These are phyloP conservation scores for Cupressus sempervirens DNA, from an alignment of 75 land plant species.

Conservation along the genomic window DNA sequence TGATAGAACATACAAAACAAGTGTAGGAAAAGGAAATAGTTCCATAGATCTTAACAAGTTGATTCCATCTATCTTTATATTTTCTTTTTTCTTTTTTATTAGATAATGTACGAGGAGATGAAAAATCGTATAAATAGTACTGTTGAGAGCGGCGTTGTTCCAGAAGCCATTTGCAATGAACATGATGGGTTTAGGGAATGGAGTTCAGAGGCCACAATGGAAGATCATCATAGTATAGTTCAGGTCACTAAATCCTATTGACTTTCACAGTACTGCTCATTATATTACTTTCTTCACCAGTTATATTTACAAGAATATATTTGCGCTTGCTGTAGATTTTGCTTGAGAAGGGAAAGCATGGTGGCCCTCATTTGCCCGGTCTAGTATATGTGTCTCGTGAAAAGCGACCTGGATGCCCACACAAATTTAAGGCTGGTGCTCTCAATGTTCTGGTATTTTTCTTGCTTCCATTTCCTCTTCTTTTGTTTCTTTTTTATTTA, in stretches of 20 bases:
- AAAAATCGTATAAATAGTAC: conserved; percentile 9
- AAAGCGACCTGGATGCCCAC: conserved; percentile 26
- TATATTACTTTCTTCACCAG: no score
- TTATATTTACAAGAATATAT: no score
- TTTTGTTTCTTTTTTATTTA: no score
- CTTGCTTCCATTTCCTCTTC: neutral
- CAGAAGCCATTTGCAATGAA: conserved; percentile 5
- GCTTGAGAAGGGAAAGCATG: conserved; percentile 28
- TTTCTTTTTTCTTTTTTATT: neutral
- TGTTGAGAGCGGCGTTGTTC: conserved; percentile 9
- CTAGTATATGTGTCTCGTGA: conserved; percentile 12
- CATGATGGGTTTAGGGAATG: conserved; percentile 22
- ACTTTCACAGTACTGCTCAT: no score
- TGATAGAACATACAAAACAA: no score
- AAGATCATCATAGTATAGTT: conserved; percentile 13
- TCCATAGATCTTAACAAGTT: no score
- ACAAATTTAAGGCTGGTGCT: conserved; percentile 61
- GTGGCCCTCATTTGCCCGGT: conserved; percentile 25
- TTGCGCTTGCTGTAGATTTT: conserved; percentile 26
- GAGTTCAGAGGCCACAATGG: conserved; percentile 2
- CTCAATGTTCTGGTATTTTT: conserved; percentile 45
- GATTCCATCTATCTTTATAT: no score
- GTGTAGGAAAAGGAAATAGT: no score
- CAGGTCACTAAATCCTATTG: neutral
- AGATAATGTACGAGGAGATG: conserved; percentile 19